Percentiles rank a stretch among this genome's conserved stretches.
phyloP scores from a whole-genome alignment of 2,329 filamentous ascomycete species.

The Diaporthe sp. region DNA sequence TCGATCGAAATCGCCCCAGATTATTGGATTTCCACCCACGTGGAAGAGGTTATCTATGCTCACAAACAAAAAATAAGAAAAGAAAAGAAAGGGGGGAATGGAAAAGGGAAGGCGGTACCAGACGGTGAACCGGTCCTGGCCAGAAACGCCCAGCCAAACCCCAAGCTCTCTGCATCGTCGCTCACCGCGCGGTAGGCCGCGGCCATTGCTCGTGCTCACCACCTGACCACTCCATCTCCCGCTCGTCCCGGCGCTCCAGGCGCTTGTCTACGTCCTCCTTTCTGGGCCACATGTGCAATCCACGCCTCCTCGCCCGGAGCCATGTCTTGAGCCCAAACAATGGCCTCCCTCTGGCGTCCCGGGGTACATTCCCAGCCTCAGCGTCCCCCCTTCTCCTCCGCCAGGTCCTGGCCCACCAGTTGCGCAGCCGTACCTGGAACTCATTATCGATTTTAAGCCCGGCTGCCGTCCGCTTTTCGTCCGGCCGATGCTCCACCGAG shows the following conservation, averaged over 20 bases:
- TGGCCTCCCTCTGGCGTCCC: conserved; percentile 55
- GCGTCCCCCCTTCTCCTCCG: conserved; percentile 53
- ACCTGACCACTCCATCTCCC: background rate
- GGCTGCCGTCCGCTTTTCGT: conserved; percentile 71
- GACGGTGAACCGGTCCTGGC: background rate
- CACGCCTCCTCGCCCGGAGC: conserved; percentile 50
- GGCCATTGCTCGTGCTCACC: background rate
- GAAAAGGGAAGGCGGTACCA: background rate
- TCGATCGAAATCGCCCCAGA: background rate
- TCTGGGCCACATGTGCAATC: conserved; percentile 51
- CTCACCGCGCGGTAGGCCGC: background rate
- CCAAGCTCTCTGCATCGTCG: conserved; percentile 10
- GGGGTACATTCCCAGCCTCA: conserved; percentile 49
- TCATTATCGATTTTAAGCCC: conserved; percentile 72
- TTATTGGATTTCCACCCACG: background rate
- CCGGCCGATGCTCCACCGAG: conserved; percentile 66
- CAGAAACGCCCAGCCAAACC: conserved; percentile 12
- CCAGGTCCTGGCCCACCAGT: conserved; percentile 50
- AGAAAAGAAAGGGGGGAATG: background rate
- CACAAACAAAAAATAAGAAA: background rate
- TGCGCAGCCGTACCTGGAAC: conserved; percentile 63
- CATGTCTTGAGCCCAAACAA: conserved; percentile 52
- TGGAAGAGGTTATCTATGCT: background rate
- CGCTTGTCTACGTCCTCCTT: conserved; percentile 45
- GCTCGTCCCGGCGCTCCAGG: background rate